A percentile compares a stretch with the other conserved stretches of the same genome.
Conservation (phyloP, 1,284 basidiomycete genomes). For the Malassezia yamatoensis region DNA sequence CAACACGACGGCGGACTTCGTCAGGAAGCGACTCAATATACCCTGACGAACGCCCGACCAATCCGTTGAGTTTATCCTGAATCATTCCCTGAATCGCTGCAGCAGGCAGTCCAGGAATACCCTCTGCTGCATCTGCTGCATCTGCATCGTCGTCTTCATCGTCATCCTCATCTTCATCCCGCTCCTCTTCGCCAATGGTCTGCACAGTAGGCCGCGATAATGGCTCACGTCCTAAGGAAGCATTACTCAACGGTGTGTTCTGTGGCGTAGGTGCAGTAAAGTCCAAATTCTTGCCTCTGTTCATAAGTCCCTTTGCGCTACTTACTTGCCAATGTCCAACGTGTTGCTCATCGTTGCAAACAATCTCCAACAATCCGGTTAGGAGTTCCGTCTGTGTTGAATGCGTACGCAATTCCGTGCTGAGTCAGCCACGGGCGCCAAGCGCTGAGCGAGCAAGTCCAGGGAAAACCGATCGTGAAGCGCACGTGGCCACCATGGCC, state of each 20-base stretch:
- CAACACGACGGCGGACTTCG: slow-evolving; percentile 72
- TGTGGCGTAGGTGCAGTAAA: slow-evolving; percentile 63
- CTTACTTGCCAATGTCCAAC: slow-evolving; percentile 29
- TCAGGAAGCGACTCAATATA: slow-evolving; percentile 76
- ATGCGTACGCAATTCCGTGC: neutral
- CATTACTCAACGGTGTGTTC: slow-evolving; percentile 66
- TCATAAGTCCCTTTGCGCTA: neutral
- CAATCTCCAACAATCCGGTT: too few relatives aligned
- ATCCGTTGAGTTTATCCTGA: slow-evolving; percentile 54
- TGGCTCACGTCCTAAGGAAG: slow-evolving; percentile 53
- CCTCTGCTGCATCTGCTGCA: neutral
- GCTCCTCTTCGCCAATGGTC: slow-evolving; percentile 45
- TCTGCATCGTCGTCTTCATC: neutral
- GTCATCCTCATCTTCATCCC: slow-evolving; percentile 12
- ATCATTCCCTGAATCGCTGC: slow-evolving; percentile 48
- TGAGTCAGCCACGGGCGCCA: neutral
- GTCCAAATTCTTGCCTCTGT: slow-evolving; percentile 34
- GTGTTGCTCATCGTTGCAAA: slow-evolving; percentile 20
- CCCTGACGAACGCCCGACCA: slow-evolving; percentile 70
- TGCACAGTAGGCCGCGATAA: slow-evolving; percentile 56
- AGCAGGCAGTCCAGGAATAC: slow-evolving; percentile 20
- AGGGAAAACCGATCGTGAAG: too few relatives aligned
- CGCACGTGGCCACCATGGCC: slow-evolving; percentile 9
- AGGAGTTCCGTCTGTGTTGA: neutral
- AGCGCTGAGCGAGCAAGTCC: neutral